A percentile compares a stretch with the other conserved stretches of the same genome.
Evolutionary conservation across 768 basidiomycete genomes (phyloP).

Genomic region (Ramaria rubella): DNA sequence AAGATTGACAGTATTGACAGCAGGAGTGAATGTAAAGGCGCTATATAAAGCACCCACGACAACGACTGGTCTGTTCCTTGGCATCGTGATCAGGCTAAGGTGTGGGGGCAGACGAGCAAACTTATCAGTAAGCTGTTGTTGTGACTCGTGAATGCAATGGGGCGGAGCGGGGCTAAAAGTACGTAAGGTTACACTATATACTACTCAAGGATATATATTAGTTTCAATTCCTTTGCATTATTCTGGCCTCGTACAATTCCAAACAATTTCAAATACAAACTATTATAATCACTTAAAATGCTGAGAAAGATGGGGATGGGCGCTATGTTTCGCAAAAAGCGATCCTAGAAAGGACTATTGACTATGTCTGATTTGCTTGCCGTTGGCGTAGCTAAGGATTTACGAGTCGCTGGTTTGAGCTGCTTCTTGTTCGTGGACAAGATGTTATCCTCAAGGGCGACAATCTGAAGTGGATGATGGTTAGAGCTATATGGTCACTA

Average conservation of each 20-base stretch:
- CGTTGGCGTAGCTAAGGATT: constrained; percentile 51
- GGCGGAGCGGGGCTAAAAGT: background rate
- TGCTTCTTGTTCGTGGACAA: constrained; percentile 91
- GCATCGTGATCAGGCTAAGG: no score
- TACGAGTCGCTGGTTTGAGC: constrained; percentile 73
- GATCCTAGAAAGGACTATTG: constrained; percentile 51
- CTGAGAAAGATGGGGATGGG: background rate
- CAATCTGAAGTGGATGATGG: constrained; percentile 68
- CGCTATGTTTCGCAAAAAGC: background rate
- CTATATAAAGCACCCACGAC: no score
- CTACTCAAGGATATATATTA: no score
- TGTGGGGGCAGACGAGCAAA: no score
- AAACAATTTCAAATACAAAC: background rate
- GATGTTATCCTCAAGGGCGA: constrained; percentile 91
- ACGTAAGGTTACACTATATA: background rate
- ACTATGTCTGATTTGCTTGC: constrained; percentile 58
- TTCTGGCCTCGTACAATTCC: background rate
- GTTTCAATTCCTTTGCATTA: no score
- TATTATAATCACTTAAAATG: background rate
- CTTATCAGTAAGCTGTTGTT: no score
- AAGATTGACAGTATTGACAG: no score
- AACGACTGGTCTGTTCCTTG: no score
- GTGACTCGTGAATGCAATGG: background rate
- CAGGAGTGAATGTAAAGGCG: no score
- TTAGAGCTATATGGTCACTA: constrained; percentile 9